Evolutionary conservation across 495 filamentous ascomycete genomes (phyloP).

Genomic region (Schizothecium vesticola): DNA sequence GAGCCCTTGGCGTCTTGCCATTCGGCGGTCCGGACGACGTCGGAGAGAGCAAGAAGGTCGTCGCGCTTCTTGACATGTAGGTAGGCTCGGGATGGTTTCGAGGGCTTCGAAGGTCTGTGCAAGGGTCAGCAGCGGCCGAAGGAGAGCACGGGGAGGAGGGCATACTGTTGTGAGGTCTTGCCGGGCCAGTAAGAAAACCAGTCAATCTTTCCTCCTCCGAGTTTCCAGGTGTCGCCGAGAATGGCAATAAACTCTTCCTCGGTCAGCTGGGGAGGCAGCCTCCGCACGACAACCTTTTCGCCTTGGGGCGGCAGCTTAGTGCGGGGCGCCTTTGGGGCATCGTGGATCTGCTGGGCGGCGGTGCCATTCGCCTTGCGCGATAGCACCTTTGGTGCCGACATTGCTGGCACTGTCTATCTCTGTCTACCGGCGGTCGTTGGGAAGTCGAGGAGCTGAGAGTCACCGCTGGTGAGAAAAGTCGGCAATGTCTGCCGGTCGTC

Average conservation of each 20-base stretch:
- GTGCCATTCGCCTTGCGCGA: slow-evolving; percentile 30
- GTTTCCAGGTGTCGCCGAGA: slow-evolving; percentile 79
- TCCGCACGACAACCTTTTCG: slow-evolving; percentile 78
- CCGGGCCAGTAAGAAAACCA: slow-evolving; percentile 74
- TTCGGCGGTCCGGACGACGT: slow-evolving; percentile 55
- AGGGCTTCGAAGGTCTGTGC: slow-evolving; percentile 68
- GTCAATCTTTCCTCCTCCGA: slow-evolving; percentile 73
- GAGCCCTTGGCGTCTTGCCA: slow-evolving; percentile 74
- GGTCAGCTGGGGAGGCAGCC: slow-evolving; percentile 81
- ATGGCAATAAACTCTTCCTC: slow-evolving; percentile 67
- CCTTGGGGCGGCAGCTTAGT: slow-evolving; percentile 57
- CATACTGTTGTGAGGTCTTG: slow-evolving; percentile 84
- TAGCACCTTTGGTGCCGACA: slow-evolving; percentile 33
- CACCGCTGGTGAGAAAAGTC: background rate
- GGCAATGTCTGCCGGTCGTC: background rate
- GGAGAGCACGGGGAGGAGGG: background rate
- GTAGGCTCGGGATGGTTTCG: slow-evolving; percentile 70
- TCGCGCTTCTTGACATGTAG: slow-evolving; percentile 62
- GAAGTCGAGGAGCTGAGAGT: background rate
- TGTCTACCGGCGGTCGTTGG: background rate
- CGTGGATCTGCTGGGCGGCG: slow-evolving; percentile 34
- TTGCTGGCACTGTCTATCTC: slow-evolving; percentile 6
- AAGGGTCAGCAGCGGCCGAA: slow-evolving; percentile 13
- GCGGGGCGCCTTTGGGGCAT: slow-evolving; percentile 44
- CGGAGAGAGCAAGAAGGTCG: slow-evolving; percentile 55